Base-by-base conservation (phyloP, 1,284 basidiomycete species). In the Papiliotrema fonsecae region DNA sequence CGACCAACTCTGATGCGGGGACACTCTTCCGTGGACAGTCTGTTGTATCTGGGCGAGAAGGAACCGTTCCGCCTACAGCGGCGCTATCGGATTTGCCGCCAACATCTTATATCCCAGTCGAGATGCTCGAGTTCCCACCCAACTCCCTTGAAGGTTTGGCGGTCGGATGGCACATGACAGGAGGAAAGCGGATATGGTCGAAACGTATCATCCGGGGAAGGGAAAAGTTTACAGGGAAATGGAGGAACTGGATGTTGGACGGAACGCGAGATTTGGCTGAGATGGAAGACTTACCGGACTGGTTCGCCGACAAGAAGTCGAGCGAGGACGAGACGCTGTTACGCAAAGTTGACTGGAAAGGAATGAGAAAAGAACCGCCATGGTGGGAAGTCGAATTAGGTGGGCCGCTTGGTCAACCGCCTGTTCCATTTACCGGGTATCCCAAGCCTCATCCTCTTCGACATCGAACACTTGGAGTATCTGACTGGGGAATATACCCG, bases 81-180 rank as follows among this genome's bases (percentile, higher is more conserved):
- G 42, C 25, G 35, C 49, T 6, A 37, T 28, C 18, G 49, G 57
- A 45, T 37, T 19, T 69, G 19, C 54, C 51, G 6, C 65, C 70
- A 0, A 24, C 55, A 2, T 45, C 53, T 6, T 48, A 56, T 18
- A 70, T 74, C 18, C 72, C 71, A n/a, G 60, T 64, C 28, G 57
- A 62, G 25, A 72, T 73, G 71, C 61, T 74, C 6, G 44, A 52
- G 18, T 70, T 60, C 49, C 70, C 72, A 1, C 63, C 70, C 1
- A 69, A 68, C 47, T 64, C 67, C 2, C 48, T 61, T 2, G 48
- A 56, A 5, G 69, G 68, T 2, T 47, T 52, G 4, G 66, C 69
- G 0, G 63, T 74, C 2, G 72, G 65, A 3, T 74, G 67, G 67
- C 68, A 70, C 41, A 38, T 67, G n/a, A 72, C 63, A 3, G 72